These are phyloP conservation scores for Irpex sp. DNA, from an alignment of 1,284 basidiomycete genomes.

Conservation along the genomic window DNA sequence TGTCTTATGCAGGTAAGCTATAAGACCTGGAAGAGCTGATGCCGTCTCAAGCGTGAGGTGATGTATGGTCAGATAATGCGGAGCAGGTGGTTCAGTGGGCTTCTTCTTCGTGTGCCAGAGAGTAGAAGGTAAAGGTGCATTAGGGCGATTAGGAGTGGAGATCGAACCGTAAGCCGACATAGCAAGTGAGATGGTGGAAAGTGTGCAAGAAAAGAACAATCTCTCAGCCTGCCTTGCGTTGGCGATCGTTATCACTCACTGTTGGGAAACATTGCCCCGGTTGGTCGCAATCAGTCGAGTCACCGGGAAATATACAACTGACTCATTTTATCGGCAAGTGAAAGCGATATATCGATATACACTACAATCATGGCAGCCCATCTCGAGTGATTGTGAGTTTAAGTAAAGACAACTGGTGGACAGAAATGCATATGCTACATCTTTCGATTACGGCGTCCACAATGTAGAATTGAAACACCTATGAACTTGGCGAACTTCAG, in stretches of 20 bases:
- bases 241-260: background rate
- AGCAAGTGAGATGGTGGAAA: background rate
- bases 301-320: background rate
- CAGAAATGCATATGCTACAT: too few relatives aligned
- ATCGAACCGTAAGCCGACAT: slow-evolving; percentile 13
- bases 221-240: background rate
- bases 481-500: too few relatives aligned
- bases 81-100: background rate
- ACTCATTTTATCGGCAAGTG: background rate
- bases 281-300: background rate
- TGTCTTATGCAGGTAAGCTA: slow-evolving; percentile 56
- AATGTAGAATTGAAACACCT: too few relatives aligned
- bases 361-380: background rate
- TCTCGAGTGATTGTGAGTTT: too few relatives aligned
- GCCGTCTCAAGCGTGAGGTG: slow-evolving; percentile 58
- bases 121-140: slow-evolving; percentile 5
- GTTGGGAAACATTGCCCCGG: background rate
- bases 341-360: background rate
- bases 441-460: too few relatives aligned
- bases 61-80: slow-evolving; percentile 46
- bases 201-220: background rate
- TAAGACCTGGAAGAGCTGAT: slow-evolving; percentile 40
- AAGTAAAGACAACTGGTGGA: too few relatives aligned
- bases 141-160: background rate
- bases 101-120: slow-evolving; percentile 8